Conservation (phyloP, 768 basidiomycete genomes). For the Phaeotremella skinneri region DNA sequence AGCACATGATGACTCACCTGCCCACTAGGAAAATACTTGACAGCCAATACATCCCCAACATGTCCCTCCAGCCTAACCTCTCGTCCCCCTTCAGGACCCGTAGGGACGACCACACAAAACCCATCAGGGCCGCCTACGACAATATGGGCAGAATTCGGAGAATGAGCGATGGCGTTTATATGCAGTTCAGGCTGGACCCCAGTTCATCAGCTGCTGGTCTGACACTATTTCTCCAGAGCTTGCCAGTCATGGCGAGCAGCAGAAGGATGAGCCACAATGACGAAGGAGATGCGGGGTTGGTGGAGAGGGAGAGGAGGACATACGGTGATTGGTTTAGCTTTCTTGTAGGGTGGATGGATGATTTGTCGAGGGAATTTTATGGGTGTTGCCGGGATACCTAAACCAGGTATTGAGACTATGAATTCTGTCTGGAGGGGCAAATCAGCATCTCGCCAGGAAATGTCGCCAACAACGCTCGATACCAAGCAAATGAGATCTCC, state of each 20-base stretch:
- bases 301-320: constrained; percentile 4
- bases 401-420: constrained; percentile 41
- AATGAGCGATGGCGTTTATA: constrained; percentile 43
- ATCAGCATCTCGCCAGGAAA: not conserved
- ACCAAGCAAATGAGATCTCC: no score
- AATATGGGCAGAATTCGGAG: constrained; percentile 27
- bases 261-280: constrained; percentile 9
- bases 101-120: constrained; percentile 36
- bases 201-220: no score
- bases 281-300: constrained; percentile 12
- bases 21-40: constrained; percentile 51
- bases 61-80: constrained; percentile 48
- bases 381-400: constrained; percentile 57
- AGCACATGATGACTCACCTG: constrained; percentile 29
- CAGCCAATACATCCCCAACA: constrained; percentile 50
- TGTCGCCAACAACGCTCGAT: not conserved
- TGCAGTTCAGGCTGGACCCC: constrained; percentile 39
- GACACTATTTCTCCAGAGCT: no score
- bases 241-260: constrained; percentile 17
- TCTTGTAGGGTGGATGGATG: constrained; percentile 57
- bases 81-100: constrained; percentile 10
- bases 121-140: constrained; percentile 50
- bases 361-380: constrained; percentile 59
- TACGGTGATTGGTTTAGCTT: constrained; percentile 25
- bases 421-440: constrained; percentile 31